Conservation (phyloP, 2,329 filamentous ascomycete genomes). For the Aureobasidium mangrovei region DNA sequence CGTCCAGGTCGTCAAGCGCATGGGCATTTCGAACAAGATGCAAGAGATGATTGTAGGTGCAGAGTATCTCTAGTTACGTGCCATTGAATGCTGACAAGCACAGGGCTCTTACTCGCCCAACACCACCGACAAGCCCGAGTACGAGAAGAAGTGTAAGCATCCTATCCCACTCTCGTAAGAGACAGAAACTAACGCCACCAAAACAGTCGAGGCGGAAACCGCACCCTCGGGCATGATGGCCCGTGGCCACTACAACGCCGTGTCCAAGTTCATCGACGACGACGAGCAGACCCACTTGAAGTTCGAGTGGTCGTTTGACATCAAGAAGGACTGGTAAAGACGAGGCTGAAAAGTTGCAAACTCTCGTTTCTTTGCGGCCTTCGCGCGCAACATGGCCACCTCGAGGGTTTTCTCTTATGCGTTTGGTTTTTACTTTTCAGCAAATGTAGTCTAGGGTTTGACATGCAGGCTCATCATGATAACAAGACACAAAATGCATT, state of each 20-base stretch:
- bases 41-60: conserved; percentile 89
- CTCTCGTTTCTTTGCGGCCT: too few species aligned
- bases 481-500: background rate
- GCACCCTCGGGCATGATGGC: conserved; percentile 85
- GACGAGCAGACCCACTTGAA: conserved; percentile 82
- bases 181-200: background rate
- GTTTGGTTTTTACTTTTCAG: too few species aligned
- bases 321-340: conserved; percentile 81
- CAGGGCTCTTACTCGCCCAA: conserved; percentile 89
- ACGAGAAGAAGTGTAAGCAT: conserved; percentile 82
- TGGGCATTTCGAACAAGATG: conserved; percentile 82
- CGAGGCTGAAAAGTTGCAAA: conserved; percentile 36
- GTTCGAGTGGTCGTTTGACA: conserved; percentile 96
- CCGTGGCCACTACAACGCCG: conserved; percentile 81
- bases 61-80: background rate
- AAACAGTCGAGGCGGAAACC: conserved; percentile 75
- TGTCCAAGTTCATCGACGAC: conserved; percentile 89
- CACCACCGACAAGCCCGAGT: conserved; percentile 75
- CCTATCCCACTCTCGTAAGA: background rate
- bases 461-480: too few species aligned
- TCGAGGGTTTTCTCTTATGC: too few species aligned
- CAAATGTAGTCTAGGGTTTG: too few species aligned
- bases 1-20: conserved; percentile 85
- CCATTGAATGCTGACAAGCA: background rate
- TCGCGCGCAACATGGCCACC: too few species aligned